These are phyloP conservation scores for Madurella mycetomatis DNA, from an alignment of 2,329 filamentous ascomycete species.

Conservation along the genomic window DNA sequence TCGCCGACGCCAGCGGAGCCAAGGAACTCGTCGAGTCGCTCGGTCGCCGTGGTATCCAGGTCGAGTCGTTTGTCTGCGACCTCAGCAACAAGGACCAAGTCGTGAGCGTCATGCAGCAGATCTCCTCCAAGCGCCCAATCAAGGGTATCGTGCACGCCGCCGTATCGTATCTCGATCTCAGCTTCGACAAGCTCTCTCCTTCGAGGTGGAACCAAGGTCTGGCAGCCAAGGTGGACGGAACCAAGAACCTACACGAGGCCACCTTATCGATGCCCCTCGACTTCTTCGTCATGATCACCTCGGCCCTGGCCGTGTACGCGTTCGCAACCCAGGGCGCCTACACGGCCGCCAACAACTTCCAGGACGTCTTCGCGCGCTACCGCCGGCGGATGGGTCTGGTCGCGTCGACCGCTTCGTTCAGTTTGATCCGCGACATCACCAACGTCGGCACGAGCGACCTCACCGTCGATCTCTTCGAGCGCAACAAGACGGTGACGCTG, in stretches of 20 bases:
- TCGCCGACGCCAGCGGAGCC: not conserved
- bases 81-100: conserved; percentile 2
- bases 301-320: conserved; percentile 17
- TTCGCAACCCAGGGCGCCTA: conserved; percentile 25
- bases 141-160: conserved; percentile 22
- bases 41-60: not conserved
- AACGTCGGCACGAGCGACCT: not conserved
- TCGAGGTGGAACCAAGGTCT: conserved; percentile 21
- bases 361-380: conserved; percentile 28
- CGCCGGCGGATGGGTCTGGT: conserved; percentile 24
- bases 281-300: conserved; percentile 25
- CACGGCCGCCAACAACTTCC: conserved; percentile 29
- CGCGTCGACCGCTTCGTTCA: conserved; percentile 24
- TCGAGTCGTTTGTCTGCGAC: conserved; percentile 1
- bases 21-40: not conserved
- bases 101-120: not conserved
- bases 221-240: conserved; percentile 26
- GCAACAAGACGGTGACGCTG: conserved; percentile 20
- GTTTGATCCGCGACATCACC: conserved; percentile 23
- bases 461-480: conserved; percentile 12
- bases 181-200: conserved; percentile 14
- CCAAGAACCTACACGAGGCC: conserved; percentile 24
- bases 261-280: conserved; percentile 21
- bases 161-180: not conserved
- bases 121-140: conserved; percentile 12